Evolutionary conservation across 192 early-diverging fungal species (phyloP), one percentile per base, ranked within the genome.

Genomic region (Dissophora ornata): DNA sequence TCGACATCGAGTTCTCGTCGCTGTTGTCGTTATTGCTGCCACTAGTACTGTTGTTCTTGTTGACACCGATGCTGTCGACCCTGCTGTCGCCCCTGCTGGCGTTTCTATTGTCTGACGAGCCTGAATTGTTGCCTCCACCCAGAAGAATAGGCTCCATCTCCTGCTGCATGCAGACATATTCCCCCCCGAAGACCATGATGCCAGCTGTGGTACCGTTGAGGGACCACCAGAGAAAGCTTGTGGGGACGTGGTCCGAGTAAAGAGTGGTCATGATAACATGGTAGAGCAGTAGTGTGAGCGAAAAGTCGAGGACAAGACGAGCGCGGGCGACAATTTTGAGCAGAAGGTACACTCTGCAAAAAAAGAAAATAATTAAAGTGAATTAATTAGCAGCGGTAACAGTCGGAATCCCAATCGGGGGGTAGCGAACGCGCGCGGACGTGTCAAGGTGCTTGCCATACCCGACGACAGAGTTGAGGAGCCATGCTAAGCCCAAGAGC

Each of bases 141-240:
- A 85, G 61, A 25, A 81, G 57, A 49, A 94, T 92, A 2, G 93
- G 93, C 64, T 92, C 87, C 87, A 95, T 86, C 62, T 95, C 93
- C 65, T 82, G 69, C 51, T 85, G 86, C 89, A 92, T 92, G 65
- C 93, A 95, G 48, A 91, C 85, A 70, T 92, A 87, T 69, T 95
- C 92, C 18, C 90, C 91, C 9, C 91, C 92, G 48, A 94, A 67
- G 10, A 90, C 85, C 85, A 92, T 89, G 38, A 90, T 82, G 0
- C 74, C 63, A 11, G 82, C 64, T 2, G 87, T 83, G 12, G 80
- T 62, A 12, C 84, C 29, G 42, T 90, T 83, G 15, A 86, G 50
- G 15, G 87, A 40, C 90, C 91, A 95, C 91, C 92, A 95, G 13
- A 87, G 48, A 24, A 88, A 79, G 24, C 81, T 79, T 16, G 80